A percentile compares a stretch with the other conserved stretches of the same genome.
Conservation (phyloP, 2,329 filamentous ascomycete species). For the Penicillium palitans region DNA sequence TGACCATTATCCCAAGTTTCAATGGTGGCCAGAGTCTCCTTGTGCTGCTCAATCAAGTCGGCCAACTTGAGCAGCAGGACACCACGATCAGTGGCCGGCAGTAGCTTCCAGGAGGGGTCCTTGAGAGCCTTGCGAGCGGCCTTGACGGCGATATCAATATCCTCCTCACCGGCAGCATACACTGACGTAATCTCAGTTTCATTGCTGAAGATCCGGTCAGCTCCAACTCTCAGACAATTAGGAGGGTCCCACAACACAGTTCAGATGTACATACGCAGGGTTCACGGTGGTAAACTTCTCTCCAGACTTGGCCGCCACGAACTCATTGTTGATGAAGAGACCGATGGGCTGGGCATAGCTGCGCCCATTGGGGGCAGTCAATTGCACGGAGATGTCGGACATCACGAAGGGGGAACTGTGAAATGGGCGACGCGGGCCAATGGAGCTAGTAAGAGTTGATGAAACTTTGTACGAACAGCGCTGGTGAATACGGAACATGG, state of each 20-base stretch:
- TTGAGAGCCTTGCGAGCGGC: constrained; percentile 39
- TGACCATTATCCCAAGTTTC: constrained; percentile 83
- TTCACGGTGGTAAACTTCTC: constrained; percentile 68
- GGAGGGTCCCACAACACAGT: not conserved
- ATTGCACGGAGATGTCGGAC: constrained; percentile 50
- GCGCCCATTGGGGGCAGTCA: constrained; percentile 73
- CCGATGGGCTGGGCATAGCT: constrained; percentile 72
- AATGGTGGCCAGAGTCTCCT: constrained; percentile 62
- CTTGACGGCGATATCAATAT: constrained; percentile 36
- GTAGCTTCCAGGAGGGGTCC: constrained; percentile 37
- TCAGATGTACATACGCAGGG: constrained; percentile 52
- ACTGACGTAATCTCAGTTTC: constrained; percentile 71
- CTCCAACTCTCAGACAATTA: not conserved
- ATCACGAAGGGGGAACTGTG: constrained; percentile 33
- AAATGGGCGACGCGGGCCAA: constrained; percentile 20
- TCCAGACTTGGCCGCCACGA: constrained; percentile 65
- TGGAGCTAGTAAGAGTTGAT: not conserved
- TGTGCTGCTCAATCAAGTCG: constrained; percentile 66
- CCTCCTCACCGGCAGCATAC: constrained; percentile 54
- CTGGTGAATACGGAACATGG: constrained; percentile 16
- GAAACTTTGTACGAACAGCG: constrained; percentile 13
- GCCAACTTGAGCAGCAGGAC: constrained; percentile 68
- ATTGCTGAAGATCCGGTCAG: constrained; percentile 46
- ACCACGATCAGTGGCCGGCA: constrained; percentile 60
- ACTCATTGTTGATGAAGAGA: constrained; percentile 84